These are phyloP conservation scores for Trypanosoma brucei DNA, from an alignment of 208 protist genomes.

Conservation along the genomic window DNA sequence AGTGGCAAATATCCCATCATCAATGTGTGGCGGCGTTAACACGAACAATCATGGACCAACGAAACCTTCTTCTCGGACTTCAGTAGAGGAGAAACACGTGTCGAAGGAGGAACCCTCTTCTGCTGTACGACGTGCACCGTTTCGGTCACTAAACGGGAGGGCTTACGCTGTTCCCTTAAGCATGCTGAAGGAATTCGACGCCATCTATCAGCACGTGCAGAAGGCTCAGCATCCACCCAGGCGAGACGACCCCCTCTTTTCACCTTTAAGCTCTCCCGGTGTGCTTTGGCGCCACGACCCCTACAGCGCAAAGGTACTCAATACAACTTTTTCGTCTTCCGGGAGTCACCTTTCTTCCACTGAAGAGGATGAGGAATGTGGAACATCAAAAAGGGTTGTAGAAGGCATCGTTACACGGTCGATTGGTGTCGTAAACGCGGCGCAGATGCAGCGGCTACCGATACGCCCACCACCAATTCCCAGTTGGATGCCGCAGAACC, in stretches of 20 bases:
- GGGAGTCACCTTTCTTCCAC: neutral
- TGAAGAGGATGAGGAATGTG: constrained; percentile 1
- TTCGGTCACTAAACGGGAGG: constrained; percentile 41
- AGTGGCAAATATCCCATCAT: neutral
- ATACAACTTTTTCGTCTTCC: neutral
- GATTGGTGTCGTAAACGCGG: neutral
- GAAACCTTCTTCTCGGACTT: neutral
- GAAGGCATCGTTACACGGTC: too few relatives aligned
- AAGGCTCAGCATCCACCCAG: neutral
- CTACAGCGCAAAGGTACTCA: constrained; percentile 45
- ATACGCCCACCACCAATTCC: too few relatives aligned
- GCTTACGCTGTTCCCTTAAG: constrained; percentile 40
- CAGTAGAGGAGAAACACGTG: too few relatives aligned
- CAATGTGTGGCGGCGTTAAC: neutral
- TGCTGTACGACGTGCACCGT: constrained; percentile 18
- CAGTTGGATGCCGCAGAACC: too few relatives aligned
- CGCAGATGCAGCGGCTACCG: too few relatives aligned
- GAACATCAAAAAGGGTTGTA: neutral
- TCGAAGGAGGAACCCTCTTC: too few relatives aligned
- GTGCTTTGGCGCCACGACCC: constrained; percentile 68
- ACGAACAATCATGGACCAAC: neutral
- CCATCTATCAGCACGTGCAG: constrained; percentile 1
- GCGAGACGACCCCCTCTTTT: neutral
- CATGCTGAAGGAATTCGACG: constrained; percentile 20
- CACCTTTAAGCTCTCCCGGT: constrained; percentile 25